These are phyloP conservation scores for Falciphora oryzae DNA, from an alignment of 2,329 filamentous ascomycete species.

Conservation along the genomic window DNA sequence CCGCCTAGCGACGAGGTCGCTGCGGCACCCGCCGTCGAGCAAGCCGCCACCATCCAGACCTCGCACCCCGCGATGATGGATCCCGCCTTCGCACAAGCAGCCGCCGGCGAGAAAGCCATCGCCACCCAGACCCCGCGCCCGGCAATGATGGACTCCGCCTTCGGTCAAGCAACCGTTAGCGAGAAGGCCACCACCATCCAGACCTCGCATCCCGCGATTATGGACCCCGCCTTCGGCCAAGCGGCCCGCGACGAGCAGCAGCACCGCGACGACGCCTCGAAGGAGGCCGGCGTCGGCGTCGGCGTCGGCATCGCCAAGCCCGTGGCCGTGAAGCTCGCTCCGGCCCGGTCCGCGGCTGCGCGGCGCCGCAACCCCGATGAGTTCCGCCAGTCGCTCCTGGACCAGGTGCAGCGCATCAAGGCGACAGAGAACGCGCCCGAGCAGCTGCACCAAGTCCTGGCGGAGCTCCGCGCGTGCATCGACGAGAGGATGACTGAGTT, in stretches of 20 bases:
- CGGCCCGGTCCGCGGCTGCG: too few species aligned
- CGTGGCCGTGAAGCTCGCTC: too few species aligned
- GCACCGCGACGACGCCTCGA: not conserved
- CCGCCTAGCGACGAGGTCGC: not conserved
- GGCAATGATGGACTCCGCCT: too few species aligned
- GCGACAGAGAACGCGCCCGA: not conserved
- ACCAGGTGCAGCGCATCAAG: not conserved
- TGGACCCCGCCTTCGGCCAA: too few species aligned
- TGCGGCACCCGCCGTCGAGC: too few species aligned
- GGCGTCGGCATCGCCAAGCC: too few species aligned
- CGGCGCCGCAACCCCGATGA: not conserved
- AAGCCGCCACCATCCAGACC: not conserved
- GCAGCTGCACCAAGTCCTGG: not conserved
- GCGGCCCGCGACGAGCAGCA: not conserved
- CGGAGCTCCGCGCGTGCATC: not conserved
- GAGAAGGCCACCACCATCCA: too few species aligned
- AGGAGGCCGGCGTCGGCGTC: too few species aligned
- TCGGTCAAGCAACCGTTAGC: too few species aligned
- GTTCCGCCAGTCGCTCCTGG: not conserved
- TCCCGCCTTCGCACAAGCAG: not conserved
- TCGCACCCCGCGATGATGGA: not conserved
- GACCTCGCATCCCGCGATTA: too few species aligned
- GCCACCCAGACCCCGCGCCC: too few species aligned
- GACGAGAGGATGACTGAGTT: not conserved
- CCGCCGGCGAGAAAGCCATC: too few species aligned